Evolutionary conservation across 345 rosid genomes (phyloP), one percentile per base, ranked within the genome.

Genomic region (Isatis tinctoria): DNA sequence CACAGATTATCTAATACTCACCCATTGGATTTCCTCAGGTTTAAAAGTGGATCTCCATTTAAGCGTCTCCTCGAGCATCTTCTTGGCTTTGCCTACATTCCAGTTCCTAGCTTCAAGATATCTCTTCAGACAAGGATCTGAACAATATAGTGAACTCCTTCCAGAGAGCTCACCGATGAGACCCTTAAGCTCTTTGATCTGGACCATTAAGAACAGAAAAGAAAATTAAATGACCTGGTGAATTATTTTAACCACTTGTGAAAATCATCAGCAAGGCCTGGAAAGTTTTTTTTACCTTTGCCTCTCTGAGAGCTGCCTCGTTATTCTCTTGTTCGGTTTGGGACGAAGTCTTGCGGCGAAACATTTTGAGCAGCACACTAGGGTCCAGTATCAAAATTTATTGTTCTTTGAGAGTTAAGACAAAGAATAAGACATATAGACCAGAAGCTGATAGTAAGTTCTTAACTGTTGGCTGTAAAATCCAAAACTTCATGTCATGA

Each of bases 1-100:
- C 22, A 26, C 24, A 17, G 27, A 26, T 18, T 27, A 11, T 40
- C 4, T 28, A 2, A 40, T 22, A 65, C 78, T 70, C 76, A 94
- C 97, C 98, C 98, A 94, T 39, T 84, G 65, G 72, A 91, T 91
- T 72, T 88, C 88, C 85, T 94, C 98, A 2, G 97, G 97, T 72
- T 83, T 90, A 77, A 76, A 91, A 27, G 82, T 67, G 4, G 93
- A 87, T 78, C 95, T 85, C 98, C 98, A 91, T 74, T 85, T 78
- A 14, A 94, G 83, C 0, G 96, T 78, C 74, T 90, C 98, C 20
- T 83, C 90, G 37, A 94, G 73, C 97, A 94, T 87, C 81, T 88
- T 91, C 82, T 84, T 88, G 28, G 96, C 82, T 72, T 88, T 91
- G 64, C 86, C 87, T 2, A 85, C 77, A 69, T 91, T 87, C 98